Percentiles rank a stretch among this genome's conserved stretches.
phyloP scores from a whole-genome alignment of 768 basidiomycete species.

The Xerocomellus intermedius region DNA sequence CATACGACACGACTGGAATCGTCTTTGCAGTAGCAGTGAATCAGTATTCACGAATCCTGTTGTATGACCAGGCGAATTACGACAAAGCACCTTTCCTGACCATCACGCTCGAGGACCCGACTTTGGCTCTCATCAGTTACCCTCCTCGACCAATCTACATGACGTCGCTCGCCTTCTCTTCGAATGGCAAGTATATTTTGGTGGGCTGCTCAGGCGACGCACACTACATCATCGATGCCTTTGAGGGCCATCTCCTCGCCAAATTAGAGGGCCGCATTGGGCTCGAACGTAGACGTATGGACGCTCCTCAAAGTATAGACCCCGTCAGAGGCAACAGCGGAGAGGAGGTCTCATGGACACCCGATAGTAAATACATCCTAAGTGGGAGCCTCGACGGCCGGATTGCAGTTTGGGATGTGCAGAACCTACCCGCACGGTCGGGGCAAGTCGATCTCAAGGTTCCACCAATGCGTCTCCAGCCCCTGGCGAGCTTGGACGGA shows the following conservation, averaged over 20 bases:
- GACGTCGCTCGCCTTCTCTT: constrained; percentile 88
- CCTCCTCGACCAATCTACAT: constrained; percentile 88
- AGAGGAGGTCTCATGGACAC: constrained; percentile 93
- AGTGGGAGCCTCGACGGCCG: constrained; percentile 85
- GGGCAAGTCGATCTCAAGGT: constrained; percentile 56
- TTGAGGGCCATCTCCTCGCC: constrained; percentile 77
- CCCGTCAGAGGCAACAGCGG: constrained; percentile 81
- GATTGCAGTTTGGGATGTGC: constrained; percentile 85
- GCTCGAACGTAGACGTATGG: constrained; percentile 64
- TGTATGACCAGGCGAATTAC: constrained; percentile 84
- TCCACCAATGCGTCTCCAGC: constrained; percentile 50
- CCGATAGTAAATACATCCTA: constrained; percentile 88
- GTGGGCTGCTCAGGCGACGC: constrained; percentile 91
- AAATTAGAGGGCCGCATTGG: constrained; percentile 86
- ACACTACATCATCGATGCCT: constrained; percentile 93
- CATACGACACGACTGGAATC: constrained; percentile 79
- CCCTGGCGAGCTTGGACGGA: constrained; percentile 60
- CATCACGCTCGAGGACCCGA: constrained; percentile 80
- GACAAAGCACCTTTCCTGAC: constrained; percentile 91
- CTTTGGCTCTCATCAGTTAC: constrained; percentile 68
- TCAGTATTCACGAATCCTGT: constrained; percentile 73
- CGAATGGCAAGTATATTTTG: constrained; percentile 85
- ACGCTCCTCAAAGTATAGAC: constrained; percentile 54
- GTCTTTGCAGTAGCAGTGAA: constrained; percentile 89
- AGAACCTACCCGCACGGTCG: constrained; percentile 51